phyloP scores from a whole-genome alignment of 768 basidiomycete species.

The Omphalotus guepiniiformis region DNA sequence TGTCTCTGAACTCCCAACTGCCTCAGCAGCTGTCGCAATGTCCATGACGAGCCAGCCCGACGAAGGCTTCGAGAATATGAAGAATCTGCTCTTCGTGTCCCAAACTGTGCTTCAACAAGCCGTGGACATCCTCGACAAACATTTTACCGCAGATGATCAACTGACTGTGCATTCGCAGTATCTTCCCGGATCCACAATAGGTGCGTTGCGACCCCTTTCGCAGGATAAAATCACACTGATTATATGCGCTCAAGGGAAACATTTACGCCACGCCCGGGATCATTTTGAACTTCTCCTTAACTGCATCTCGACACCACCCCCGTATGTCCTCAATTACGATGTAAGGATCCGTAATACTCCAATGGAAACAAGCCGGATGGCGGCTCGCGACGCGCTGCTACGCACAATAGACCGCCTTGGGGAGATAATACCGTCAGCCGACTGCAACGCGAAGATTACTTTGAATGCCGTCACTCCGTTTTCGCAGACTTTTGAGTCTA shows the following conservation, averaged over 20 bases:
- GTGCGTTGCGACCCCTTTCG: conserved; percentile 33
- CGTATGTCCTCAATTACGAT: conserved; percentile 69
- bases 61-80: conserved; percentile 24
- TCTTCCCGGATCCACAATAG: conserved; percentile 86
- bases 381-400: conserved; percentile 54
- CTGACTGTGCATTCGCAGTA: conserved; percentile 64
- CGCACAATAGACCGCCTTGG: conserved; percentile 56
- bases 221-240: conserved; percentile 1
- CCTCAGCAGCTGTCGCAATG: conserved; percentile 18
- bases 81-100: conserved; percentile 63
- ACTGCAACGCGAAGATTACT: conserved; percentile 56
- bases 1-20: background rate
- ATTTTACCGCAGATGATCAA: conserved; percentile 65
- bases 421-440: conserved; percentile 41
- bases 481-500: conserved; percentile 70
- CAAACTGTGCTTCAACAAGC: conserved; percentile 68
- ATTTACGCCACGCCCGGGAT: conserved; percentile 80
- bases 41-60: conserved; percentile 20
- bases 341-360: conserved; percentile 72
- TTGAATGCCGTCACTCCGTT: conserved; percentile 81
- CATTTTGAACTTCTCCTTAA: conserved; percentile 71
- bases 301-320: conserved; percentile 42
- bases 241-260: conserved; percentile 61
- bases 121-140: conserved; percentile 63
- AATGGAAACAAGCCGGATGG: conserved; percentile 67